Base-by-base conservation (phyloP, 345 rosid genomes). In the Streptanthus diversifolius region DNA sequence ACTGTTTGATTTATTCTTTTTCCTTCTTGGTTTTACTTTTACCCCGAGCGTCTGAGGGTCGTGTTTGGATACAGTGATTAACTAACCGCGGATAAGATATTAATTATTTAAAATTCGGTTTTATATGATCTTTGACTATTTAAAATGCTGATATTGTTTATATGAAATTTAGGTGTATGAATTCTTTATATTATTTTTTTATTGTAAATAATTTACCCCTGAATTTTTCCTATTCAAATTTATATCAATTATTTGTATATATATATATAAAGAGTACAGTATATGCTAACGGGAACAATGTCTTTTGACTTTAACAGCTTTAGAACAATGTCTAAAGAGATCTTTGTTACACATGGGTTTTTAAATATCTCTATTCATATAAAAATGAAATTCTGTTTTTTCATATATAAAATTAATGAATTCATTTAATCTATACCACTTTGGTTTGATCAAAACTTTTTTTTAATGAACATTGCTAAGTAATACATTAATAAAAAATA, bases 31-130 rank as follows among this genome's bases (percentile, higher is more conserved):
- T 25, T 5, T n/a, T n/a, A n/a, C n/a, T n/a, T 24, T 74, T 47
- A 21, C 24, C 15, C 45, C 29, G 41, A n/a, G 19, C 30, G 18
- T 53, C 10, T 39, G 18, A 37, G n/a, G n/a, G 19, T 29, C 1
- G 21, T 74, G 73, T 74, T 74, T 74, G 73, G 78, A 66, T 66
- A 35, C 78, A 58, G 19, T 0, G 17, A 3, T 60, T 74, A 65
- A 8, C 3, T 55, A 55, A 35, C 27, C 77, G 8, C 19, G 66
- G 71, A 44, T 58, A n/a, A 29, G 40, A 13, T 48, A n/a, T 24
- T 6, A 24, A 24, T 15, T 1, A 7, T 24, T 49, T 7, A 9
- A 35, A 21, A 21, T 12, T 40, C 32, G 29, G 10, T 12, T 39
- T 39, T 7, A 4, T 17, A 7, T 64, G n/a, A 0, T 8, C 4